A percentile compares a stretch with the other conserved stretches of the same genome.
phyloP scores from a whole-genome alignment of 495 filamentous ascomycete genomes.

The Penicillium silybi region DNA sequence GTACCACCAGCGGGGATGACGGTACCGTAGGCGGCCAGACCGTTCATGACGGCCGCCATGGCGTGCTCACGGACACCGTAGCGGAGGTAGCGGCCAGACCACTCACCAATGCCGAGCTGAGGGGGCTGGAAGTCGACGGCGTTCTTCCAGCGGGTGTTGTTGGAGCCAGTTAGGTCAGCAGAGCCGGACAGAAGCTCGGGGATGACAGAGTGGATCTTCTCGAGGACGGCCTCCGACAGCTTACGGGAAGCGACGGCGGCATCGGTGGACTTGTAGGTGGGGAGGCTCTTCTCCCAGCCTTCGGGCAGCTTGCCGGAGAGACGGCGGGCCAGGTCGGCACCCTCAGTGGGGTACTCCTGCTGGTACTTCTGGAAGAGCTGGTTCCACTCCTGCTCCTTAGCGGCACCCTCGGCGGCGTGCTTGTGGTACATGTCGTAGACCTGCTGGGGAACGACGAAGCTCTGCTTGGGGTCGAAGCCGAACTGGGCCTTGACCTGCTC shows the following conservation, averaged over 20 bases:
- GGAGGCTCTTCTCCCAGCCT: conserved; percentile 94
- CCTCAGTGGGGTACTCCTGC: conserved; percentile 68
- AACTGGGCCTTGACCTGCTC: conserved; percentile 88
- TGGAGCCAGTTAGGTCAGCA: conserved; percentile 96
- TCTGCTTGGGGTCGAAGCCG: conserved; percentile 92
- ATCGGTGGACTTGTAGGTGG: conserved; percentile 86
- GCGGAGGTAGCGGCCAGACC: conserved; percentile 87
- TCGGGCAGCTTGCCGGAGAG: conserved; percentile 81
- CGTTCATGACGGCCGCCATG: conserved; percentile 99
- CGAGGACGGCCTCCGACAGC: conserved; percentile 89
- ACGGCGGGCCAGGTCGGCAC: conserved; percentile 77
- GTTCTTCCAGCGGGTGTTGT: conserved; percentile 97
- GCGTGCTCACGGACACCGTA: conserved; percentile 97
- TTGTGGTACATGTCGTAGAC: conserved; percentile 90
- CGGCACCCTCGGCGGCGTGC: conserved; percentile 77
- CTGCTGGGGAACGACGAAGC: conserved; percentile 88
- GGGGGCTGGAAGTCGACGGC: conserved; percentile 97
- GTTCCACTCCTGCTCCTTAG: conserved; percentile 94
- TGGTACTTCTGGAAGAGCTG: conserved; percentile 84
- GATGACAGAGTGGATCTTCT: conserved; percentile 76
- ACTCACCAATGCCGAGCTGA: conserved; percentile 76
- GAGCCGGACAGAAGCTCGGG: conserved; percentile 95
- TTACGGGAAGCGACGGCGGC: conserved; percentile 85
- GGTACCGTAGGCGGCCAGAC: conserved; percentile 91
- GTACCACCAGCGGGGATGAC: conserved; percentile 91